Evolutionary conservation across 78 protist species (phyloP).

Genomic region (Emiliania huxleyi): DNA sequence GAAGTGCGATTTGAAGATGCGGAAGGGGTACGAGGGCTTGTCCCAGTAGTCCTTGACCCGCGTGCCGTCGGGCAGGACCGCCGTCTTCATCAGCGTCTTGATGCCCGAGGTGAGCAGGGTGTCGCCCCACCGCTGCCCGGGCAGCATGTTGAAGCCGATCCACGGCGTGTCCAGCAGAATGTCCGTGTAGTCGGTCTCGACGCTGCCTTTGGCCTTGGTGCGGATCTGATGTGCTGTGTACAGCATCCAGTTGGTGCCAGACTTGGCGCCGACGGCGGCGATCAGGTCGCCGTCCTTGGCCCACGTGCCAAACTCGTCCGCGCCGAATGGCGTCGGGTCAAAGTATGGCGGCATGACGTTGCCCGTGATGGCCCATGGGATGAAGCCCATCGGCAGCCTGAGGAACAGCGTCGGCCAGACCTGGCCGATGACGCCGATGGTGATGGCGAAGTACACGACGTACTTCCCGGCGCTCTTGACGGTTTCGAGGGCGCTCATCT

Average conservation of each 20-base stretch:
- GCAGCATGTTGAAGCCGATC: not conserved
- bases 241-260: constrained; percentile 20
- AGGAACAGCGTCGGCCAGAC: not conserved
- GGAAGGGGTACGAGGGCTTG: not conserved
- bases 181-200: not conserved
- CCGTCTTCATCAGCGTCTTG: not conserved
- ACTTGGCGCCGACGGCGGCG: not conserved
- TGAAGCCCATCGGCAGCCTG: not conserved
- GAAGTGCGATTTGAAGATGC: not conserved
- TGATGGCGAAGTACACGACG: too few relatives aligned
- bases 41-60: constrained; percentile 9
- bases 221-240: constrained; percentile 24
- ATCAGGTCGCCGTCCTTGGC: not conserved
- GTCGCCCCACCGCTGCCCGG: not conserved
- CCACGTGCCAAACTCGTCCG: constrained; percentile 10
- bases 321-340: not conserved
- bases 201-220: not conserved
- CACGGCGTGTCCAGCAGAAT: not conserved
- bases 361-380: constrained; percentile 6
- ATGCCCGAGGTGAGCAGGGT: too few relatives aligned
- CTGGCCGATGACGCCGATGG: not conserved
- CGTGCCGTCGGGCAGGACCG: not conserved
- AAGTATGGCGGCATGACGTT: not conserved
- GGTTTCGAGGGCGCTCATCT: too few relatives aligned
- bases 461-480: too few relatives aligned